Conservation (phyloP, 108 stramenopile species). For the Seminavis robusta region DNA sequence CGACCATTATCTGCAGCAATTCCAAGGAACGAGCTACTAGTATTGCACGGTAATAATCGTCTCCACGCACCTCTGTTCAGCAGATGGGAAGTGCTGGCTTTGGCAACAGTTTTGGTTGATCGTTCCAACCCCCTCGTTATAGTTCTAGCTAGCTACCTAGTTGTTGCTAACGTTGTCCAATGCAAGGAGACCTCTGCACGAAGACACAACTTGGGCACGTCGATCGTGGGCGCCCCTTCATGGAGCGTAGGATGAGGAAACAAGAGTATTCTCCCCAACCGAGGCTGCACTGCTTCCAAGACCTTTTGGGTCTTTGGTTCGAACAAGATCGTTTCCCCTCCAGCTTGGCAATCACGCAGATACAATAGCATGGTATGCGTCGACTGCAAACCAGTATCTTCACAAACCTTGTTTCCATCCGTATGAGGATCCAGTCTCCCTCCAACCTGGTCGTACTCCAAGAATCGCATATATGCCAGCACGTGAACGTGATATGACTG, state of each 20-base stretch:
- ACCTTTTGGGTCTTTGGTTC: slow-evolving; percentile 1
- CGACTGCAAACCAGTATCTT: slow-evolving; percentile 15
- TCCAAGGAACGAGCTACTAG: too few species aligned
- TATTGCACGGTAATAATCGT: too few species aligned
- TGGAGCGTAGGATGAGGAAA: slow-evolving; percentile 31
- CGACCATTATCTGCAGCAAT: too few species aligned
- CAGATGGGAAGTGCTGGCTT: too few species aligned
- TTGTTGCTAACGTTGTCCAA: too few species aligned
- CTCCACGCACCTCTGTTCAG: too few species aligned
- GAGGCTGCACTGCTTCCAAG: slow-evolving; percentile 15
- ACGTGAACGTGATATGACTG: slow-evolving; percentile 1
- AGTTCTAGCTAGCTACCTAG: too few species aligned
- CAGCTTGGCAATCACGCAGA: slow-evolving; percentile 16
- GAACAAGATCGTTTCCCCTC: slow-evolving; percentile 28
- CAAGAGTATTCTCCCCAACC: slow-evolving; percentile 20
- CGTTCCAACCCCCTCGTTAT: too few species aligned
- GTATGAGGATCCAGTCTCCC: slow-evolving; percentile 23
- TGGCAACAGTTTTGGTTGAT: too few species aligned
- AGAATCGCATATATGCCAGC: slow-evolving; percentile 23
- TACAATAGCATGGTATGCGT: slow-evolving; percentile 33
- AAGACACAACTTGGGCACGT: too few species aligned
- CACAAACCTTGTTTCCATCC: slow-evolving; percentile 34
- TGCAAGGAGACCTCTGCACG: too few species aligned
- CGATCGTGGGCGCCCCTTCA: slow-evolving; percentile 24
- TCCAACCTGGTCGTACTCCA: slow-evolving; percentile 23